Base-by-base conservation (phyloP, 371 early-diverging fungal species). In the Mucor piriformis region DNA sequence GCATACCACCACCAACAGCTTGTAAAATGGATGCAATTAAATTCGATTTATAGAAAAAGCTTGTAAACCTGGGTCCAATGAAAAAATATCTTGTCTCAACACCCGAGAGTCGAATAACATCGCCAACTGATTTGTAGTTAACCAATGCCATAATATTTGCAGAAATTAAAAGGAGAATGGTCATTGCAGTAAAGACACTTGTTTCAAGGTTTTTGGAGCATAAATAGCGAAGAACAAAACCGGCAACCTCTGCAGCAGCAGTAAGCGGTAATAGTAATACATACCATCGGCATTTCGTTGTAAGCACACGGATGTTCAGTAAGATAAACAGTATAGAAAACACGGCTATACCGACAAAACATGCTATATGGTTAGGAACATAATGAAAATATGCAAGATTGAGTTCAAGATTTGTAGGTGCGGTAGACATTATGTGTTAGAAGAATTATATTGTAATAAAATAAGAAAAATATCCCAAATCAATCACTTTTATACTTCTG, bases 191-290 rank as follows among this genome's bases (percentile, higher is more conserved):
- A 15, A 42, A 59, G 12, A n/a, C 20, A 15, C 10, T 8, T 16
- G 33, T 32, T 13, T 8, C 48, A 16, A 23, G 23, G 3, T 37
- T 25, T 33, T 66, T 50, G 37, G 54, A 51, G 29, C 70, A 70
- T 0, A 66, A 20, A 0, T 46, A 44, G 23, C 74, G 66, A 44
- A 69, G 29, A 2, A 54, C 47, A 48, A 73, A 74, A 3, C 74
- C 74, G 1, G 66, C n/a, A 3, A 66, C 54, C 33, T 73, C 74
- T 34, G 58, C 43, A 12, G 70, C 21, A 16, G 74, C 70, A 3
- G 75, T 74, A 5, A 37, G 44, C 6, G 64, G 34, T 34, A 74
- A 1, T 8, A 29, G 29, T 0, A 6, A 29, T 29, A 29, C 29
- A 29, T 29, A 29, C 29, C 29, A 29, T 8, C 29, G 29, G 29